A percentile compares a stretch with the other conserved stretches of the same genome.
phyloP scores from a whole-genome alignment of 805 yeast species.

The Geotrichum ghanense region DNA sequence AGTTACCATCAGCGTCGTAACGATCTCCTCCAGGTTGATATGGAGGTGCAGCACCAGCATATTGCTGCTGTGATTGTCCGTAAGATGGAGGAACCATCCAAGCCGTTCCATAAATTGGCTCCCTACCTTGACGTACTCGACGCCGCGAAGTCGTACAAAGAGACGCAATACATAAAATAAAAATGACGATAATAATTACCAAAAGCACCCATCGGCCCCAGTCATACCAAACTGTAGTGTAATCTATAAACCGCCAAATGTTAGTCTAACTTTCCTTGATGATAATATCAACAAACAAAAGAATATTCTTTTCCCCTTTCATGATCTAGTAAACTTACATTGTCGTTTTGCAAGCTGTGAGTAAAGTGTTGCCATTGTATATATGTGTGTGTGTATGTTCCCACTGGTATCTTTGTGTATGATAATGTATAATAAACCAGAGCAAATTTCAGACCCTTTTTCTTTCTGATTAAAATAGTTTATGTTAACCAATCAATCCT shows the following conservation, averaged over 20 bases:
- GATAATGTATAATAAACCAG: too few relatives aligned
- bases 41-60: slow-evolving; percentile 27
- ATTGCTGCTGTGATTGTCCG: slow-evolving; percentile 41
- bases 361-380: too few relatives aligned
- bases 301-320: too few relatives aligned
- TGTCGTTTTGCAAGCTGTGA: too few relatives aligned
- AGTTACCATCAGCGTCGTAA: slow-evolving; percentile 51
- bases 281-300: too few relatives aligned
- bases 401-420: too few relatives aligned
- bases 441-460: too few relatives aligned
- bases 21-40: slow-evolving; percentile 48
- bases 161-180: slow-evolving; percentile 16
- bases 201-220: slow-evolving; percentile 29
- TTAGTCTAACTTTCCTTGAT: too few relatives aligned
- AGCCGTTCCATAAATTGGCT: slow-evolving; percentile 63
- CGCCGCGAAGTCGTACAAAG: slow-evolving; percentile 16
- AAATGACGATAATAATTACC: slow-evolving; percentile 18
- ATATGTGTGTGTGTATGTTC: too few relatives aligned
- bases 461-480: too few relatives aligned
- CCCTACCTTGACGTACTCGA: slow-evolving; percentile 28
- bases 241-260: neutral
- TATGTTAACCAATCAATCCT: too few relatives aligned
- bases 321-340: too few relatives aligned
- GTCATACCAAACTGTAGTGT: slow-evolving; percentile 16
- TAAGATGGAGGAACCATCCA: slow-evolving; percentile 86